Evolutionary conservation across 768 basidiomycete species (phyloP).

Genomic region (Amanita inopinata): DNA sequence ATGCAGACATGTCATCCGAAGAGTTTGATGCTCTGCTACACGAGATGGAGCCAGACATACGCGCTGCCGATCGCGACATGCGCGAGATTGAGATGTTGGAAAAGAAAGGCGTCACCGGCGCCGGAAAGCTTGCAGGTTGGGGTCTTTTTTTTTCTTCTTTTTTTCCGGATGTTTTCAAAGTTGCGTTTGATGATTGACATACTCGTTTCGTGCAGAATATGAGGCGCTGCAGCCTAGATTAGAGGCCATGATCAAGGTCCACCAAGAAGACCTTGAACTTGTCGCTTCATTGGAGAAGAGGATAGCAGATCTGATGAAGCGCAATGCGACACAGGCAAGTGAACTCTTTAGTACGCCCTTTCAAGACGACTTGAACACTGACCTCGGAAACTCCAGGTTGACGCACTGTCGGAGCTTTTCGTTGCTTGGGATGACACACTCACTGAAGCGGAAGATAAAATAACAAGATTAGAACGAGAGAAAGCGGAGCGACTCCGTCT

Average conservation of each 20-base stretch:
- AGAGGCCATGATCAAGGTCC: constrained; percentile 42
- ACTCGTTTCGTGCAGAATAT: constrained; percentile 32
- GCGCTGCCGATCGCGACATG: constrained; percentile 75
- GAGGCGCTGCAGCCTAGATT: constrained; percentile 62
- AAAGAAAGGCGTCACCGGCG: constrained; percentile 58
- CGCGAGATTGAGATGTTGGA: constrained; percentile 66
- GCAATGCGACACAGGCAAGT: constrained; percentile 65
- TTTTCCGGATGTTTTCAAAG: not conserved
- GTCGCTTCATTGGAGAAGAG: constrained; percentile 56
- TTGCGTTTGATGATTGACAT: not conserved
- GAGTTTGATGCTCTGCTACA: constrained; percentile 62
- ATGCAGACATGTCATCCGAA: constrained; percentile 53
- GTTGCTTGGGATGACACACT: constrained; percentile 79
- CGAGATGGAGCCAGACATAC: constrained; percentile 81
- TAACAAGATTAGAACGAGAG: constrained; percentile 49
- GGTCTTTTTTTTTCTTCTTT: constrained; percentile 4
- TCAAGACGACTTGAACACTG: not conserved
- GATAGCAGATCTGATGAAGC: constrained; percentile 54
- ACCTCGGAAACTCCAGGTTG: too few species aligned
- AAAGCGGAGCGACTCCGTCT: constrained; percentile 48
- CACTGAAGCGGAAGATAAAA: constrained; percentile 53
- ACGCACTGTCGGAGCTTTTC: constrained; percentile 74
- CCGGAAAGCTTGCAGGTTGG: constrained; percentile 60
- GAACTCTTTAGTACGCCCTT: constrained; percentile 3
- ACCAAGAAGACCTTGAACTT: constrained; percentile 48